Base-by-base conservation (phyloP, 1,139 yeast species). In the Yamadazyma triangularis region DNA sequence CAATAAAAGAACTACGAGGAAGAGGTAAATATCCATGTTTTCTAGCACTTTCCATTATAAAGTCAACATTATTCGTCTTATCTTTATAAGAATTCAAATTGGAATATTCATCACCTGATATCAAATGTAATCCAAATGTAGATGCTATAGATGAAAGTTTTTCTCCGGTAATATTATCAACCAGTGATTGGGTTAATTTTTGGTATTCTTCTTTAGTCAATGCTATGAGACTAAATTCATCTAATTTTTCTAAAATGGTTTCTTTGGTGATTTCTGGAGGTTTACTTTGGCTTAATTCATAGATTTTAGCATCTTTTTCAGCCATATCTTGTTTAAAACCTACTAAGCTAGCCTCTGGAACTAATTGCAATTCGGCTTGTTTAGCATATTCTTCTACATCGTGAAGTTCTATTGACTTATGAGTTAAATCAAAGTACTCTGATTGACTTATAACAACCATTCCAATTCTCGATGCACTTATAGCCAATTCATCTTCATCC, bases 1-100 rank as follows among this genome's bases (percentile, higher is more conserved):
- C 76, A 38, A 81, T 58, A 44, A 73, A 79, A 3, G 79, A 62
- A 12, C 65, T 49, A 28, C 61, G 64, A 3, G 88, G 84, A 27
- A 80, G 64, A 30, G 76, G 63, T 41, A 82, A 50, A 33, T 69
- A 48, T 4, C 79, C 79, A 36, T 64, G 48, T 20, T 58, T 49
- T 27, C 57, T 59, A 8, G 79, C 81, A 23, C 54, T 51, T 2
- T 39, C 47, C 2, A 47, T 39, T 23, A 64, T 47, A 16, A 44
- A 43, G 4, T 39, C 49, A 22, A 48, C 50, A 25, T 51, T 51
- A 18, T 53, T 53, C 16, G 50, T 39, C 12, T 46, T 31, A 5
- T 43, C 42, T 9, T 37, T 44, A 5, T 36, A 41, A 36, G 37
- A 44, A 35, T 34, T 45, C 29, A 42, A 41, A 25, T 42, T 42